Conservation (phyloP, 768 basidiomycete genomes). For the Boletus subcaerulescens region DNA sequence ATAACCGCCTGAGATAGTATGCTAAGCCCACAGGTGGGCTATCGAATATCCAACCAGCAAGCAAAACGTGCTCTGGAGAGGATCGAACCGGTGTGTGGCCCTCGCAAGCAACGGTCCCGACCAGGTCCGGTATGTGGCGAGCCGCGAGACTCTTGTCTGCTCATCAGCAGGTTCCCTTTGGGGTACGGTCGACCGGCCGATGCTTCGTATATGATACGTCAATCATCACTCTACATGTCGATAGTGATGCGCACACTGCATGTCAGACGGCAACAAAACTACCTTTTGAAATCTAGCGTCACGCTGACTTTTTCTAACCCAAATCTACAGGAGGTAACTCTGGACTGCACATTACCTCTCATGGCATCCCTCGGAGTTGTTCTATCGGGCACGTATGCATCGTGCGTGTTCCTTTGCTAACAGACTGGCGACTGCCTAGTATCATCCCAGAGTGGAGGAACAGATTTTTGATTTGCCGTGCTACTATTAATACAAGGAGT, state of each 20-base stretch:
- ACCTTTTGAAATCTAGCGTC: background rate
- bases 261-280: background rate
- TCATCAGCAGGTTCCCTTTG: background rate
- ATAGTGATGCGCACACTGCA: background rate
- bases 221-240: background rate
- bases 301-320: background rate
- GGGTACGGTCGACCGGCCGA: no score
- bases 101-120: constrained; percentile 14
- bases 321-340: background rate
- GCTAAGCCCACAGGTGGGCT: no score
- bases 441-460: background rate
- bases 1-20: no score
- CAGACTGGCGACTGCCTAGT: background rate
- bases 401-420: background rate
- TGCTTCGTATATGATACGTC: background rate
- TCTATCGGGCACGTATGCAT: background rate
- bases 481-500: background rate
- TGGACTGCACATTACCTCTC: background rate
- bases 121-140: constrained; percentile 8
- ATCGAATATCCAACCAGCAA: background rate
- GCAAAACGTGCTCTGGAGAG: background rate
- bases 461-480: background rate
- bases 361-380: constrained; percentile 3
- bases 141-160: background rate
- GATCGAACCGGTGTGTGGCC: background rate